Evolutionary conservation across 176 grass and related monocot genomes (phyloP).

Genomic region (Neostapfia colusana): DNA sequence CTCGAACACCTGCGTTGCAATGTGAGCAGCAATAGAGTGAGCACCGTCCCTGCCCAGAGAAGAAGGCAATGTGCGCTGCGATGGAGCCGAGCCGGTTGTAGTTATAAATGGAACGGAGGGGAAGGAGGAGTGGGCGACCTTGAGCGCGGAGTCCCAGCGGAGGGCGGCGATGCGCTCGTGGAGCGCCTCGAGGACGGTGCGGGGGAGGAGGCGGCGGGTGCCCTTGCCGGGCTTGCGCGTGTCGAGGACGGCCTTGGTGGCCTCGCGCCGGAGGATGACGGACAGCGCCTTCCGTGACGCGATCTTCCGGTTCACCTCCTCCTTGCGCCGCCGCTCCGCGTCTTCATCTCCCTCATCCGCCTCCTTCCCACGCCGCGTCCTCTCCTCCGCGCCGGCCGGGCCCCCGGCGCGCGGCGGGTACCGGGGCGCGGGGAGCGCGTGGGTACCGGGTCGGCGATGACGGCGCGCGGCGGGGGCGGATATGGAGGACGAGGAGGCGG

Average conservation of each 20-base stretch:
- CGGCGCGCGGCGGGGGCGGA: background rate
- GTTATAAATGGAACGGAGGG: background rate
- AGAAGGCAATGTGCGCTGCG: background rate
- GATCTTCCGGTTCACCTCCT: conserved; percentile 84
- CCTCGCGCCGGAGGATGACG: conserved; percentile 85
- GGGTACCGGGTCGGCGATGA: background rate
- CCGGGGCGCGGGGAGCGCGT: background rate
- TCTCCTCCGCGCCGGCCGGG: background rate
- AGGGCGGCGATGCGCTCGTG: conserved; percentile 77
- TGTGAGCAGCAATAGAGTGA: background rate
- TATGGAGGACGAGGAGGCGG: conserved; percentile 21
- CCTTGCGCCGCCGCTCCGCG: conserved; percentile 53
- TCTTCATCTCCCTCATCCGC: conserved; percentile 1
- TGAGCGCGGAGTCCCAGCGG: conserved; percentile 87
- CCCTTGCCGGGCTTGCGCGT: conserved; percentile 66
- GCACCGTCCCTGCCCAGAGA: background rate
- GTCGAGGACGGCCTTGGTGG: conserved; percentile 86
- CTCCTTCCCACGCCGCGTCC: conserved; percentile 24
- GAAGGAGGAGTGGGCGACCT: conserved; percentile 39
- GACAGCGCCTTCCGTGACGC: conserved; percentile 85
- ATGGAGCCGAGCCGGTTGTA: background rate
- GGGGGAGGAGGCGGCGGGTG: conserved; percentile 77
- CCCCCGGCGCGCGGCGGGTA: conserved; percentile 9
- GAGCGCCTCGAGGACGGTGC: conserved; percentile 85
- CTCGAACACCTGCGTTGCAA: conserved; percentile 71